Base-by-base conservation (phyloP, 768 basidiomycete genomes). In the Leccinum rimulosum region DNA sequence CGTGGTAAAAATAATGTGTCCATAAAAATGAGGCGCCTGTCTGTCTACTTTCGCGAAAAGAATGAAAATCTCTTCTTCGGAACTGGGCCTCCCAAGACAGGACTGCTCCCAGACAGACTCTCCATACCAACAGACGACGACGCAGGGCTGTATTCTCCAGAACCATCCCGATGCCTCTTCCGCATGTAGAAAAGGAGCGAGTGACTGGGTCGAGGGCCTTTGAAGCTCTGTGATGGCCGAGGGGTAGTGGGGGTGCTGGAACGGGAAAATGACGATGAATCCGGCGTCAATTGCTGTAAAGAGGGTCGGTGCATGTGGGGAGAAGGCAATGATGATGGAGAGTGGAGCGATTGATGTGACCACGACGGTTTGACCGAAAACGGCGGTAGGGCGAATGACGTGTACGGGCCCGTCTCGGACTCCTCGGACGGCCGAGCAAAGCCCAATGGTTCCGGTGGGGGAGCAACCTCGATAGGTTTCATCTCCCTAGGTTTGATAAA, bases 111-210 rank as follows among this genome's bases (percentile, higher is more conserved):
- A 19, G 59, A 0, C 45, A 61, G 10, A 52, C 64, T 64, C 53
- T 67, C 68, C 6, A 68, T 55, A 17, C 64, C 55, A 12, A 63
- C 15, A 1, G 66, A 62, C 11, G 70, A 71, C 27, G 70, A 70
- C 27, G 63, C 47, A 2, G 72, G 70, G 50, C 70, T 72, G 52
- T 58, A 55, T 1, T 69, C 64, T 28, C 25, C 62, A 15, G 60
- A 57, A 30, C 36, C 17, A 5, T 61, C 68, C 45, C 59, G 62
- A 38, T 56, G 59, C 61, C 65, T 74, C 54, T 68, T 74, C 52
- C 72, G 72, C 66, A 70, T 72, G 57, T 70, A 68, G 61, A 74
- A 72, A 36, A 72, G 59, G 15, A 72, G 65, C 0, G 71, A 74
- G 33, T 67, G 64, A 4, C 70, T 66, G 14, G 59, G 19, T 35